These are phyloP conservation scores for Amphirosellinia nigrospora DNA, from an alignment of 495 filamentous ascomycete species.

Conservation along the genomic window DNA sequence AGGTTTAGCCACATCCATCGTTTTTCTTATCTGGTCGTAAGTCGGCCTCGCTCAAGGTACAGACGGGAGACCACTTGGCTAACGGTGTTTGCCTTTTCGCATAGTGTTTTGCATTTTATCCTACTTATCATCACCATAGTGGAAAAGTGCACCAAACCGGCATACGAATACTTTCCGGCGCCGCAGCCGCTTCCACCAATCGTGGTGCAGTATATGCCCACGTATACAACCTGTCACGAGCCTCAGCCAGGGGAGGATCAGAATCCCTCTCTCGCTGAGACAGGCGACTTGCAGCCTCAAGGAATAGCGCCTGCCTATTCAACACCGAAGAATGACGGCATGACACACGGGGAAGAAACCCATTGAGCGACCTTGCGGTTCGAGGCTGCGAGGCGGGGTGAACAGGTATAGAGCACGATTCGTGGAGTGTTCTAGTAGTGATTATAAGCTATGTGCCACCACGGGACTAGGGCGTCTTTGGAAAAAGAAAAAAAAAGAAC, in stretches of 20 bases:
- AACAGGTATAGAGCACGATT: background rate
- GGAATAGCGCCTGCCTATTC: constrained; percentile 8
- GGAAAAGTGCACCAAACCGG: constrained; percentile 11
- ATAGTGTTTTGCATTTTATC: background rate
- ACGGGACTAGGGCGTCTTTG: background rate
- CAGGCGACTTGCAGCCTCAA: constrained; percentile 12
- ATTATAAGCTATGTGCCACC: background rate
- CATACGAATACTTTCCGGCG: too few species aligned
- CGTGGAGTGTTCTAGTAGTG: background rate
- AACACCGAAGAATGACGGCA: background rate
- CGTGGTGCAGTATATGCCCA: constrained; percentile 14
- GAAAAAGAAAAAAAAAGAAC: background rate
- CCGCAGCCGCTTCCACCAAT: background rate
- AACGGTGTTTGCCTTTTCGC: background rate
- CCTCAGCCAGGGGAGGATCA: constrained; percentile 1
- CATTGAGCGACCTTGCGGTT: background rate
- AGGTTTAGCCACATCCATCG: background rate
- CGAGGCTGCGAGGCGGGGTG: background rate
- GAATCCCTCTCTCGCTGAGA: background rate
- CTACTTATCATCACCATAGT: constrained; percentile 2
- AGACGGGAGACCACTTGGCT: background rate
- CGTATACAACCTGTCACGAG: background rate
- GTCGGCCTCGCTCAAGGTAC: background rate
- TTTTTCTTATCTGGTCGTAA: constrained; percentile 1
- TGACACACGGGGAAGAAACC: background rate